Base-by-base conservation (phyloP, 768 basidiomycete species). In the Hortiboletus campestris region DNA sequence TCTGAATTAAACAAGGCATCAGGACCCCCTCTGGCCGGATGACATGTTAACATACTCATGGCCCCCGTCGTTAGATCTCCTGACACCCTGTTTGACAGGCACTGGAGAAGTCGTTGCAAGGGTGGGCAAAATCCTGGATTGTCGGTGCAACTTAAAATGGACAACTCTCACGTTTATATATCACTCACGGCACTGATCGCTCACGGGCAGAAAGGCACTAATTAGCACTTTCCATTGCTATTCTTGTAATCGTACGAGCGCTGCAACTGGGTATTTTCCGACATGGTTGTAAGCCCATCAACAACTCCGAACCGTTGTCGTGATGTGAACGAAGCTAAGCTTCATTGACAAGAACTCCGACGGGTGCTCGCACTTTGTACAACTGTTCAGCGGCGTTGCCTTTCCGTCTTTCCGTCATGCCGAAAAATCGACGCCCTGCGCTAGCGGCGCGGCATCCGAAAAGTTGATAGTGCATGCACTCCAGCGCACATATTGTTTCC, bases 401-500 rank as follows among this genome's bases (percentile, higher is more conserved):
- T 51, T 55, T 22, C 59, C 51, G 29, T 66, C 74, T 49, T 52
- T 22, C 59, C 49, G 22, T 67, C 74, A 83, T 35, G 80, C 62
- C 31, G 80, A 70, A 73, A 98, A 98, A 61, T 82, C 84, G 57
- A 98, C 94, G 9, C 95, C 95, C 72, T 98, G 95, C 0, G 95
- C 95, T 35, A 98, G 77, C 10, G 91, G 94, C 42, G 92, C 86
- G 62, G 86, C 83, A 69, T 94, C 84, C 39, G 90, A 91, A 74
- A 89, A 98, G 74, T 98, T 98, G 70, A 98, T 80, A 12, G 95
- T 97, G 70, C 91, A 94, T 44, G 89, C 84, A 72, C 88, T 87
- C 91, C 91, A 95, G 49, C 92, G 84, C 39, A 94, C 89, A 63
- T 94, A 94, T 72, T 96, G 91, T 71, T 95, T 94, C 96, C 96